These are phyloP conservation scores for Tetradesmus lagerheimii DNA, from an alignment of 139 green algal species.

Conservation along the genomic window DNA sequence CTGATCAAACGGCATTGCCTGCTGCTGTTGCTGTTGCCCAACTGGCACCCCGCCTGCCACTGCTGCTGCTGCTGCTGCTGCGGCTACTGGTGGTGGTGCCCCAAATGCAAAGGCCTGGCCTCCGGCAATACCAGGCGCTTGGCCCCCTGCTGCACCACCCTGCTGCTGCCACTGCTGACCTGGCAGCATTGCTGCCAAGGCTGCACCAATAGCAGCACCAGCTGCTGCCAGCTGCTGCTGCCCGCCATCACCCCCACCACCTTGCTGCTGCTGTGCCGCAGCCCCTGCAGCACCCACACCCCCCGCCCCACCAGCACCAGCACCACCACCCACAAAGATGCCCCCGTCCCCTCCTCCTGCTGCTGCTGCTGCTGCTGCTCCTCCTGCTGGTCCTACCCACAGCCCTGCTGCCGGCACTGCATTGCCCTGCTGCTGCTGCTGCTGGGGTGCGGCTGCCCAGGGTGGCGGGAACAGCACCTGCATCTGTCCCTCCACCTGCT, in stretches of 20 bases:
- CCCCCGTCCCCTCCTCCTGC: not conserved
- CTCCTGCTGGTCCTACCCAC: not conserved
- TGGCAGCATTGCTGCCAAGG: not conserved
- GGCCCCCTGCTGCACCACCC: not conserved
- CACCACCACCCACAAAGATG: not conserved
- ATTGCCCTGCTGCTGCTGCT: not conserved
- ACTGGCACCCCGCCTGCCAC: not conserved
- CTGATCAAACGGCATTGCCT: too few species aligned
- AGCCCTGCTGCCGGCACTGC: not conserved
- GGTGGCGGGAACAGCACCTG: not conserved
- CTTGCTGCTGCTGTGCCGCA: not conserved
- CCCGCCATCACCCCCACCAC: too few species aligned
- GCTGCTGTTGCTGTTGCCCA: not conserved
- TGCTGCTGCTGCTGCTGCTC: not conserved
- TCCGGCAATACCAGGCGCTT: not conserved
- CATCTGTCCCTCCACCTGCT: not conserved
- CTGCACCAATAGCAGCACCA: too few species aligned
- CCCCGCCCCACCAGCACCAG: not conserved
- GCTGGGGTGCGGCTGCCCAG: not conserved
- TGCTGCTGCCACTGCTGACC: not conserved
- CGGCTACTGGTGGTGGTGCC: too few species aligned
- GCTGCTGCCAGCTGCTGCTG: not conserved
- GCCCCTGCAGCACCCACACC: too few species aligned
- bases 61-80: not conserved
- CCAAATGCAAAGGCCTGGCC: too few species aligned